These are phyloP conservation scores for Rossbeevera mucosa DNA, from an alignment of 768 basidiomycete genomes.

Conservation along the genomic window DNA sequence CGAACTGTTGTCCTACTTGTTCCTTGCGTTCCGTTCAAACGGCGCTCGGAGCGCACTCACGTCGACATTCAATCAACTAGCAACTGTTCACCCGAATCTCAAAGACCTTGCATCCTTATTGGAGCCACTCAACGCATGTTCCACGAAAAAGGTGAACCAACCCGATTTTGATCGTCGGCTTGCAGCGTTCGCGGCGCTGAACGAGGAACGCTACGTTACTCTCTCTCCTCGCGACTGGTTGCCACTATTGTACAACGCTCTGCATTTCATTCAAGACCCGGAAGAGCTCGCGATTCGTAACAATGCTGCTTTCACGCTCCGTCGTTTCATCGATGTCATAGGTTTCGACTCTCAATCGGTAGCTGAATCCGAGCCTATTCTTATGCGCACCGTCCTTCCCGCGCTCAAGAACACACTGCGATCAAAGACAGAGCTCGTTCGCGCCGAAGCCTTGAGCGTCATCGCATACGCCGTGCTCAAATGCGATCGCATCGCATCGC, in stretches of 20 bases:
- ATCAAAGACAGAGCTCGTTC: slow-evolving; percentile 81
- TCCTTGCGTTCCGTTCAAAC: slow-evolving; percentile 71
- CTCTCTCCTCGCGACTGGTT: slow-evolving; percentile 66
- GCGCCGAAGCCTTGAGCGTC: slow-evolving; percentile 76
- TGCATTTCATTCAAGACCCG: slow-evolving; percentile 85
- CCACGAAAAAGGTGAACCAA: slow-evolving; percentile 76
- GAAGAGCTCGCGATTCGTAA: slow-evolving; percentile 83
- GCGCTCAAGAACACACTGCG: slow-evolving; percentile 75
- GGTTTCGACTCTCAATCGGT: slow-evolving; percentile 31
- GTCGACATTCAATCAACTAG: slow-evolving; percentile 54
- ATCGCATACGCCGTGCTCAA: slow-evolving; percentile 68
- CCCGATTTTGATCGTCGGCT: slow-evolving; percentile 90
- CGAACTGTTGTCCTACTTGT: slow-evolving; percentile 67
- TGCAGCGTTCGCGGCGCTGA: slow-evolving; percentile 66
- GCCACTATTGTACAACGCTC: slow-evolving; percentile 75
- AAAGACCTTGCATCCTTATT: slow-evolving; percentile 49
- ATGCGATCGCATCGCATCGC: slow-evolving; percentile 50
- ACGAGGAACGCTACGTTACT: slow-evolving; percentile 54
- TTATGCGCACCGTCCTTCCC: slow-evolving; percentile 66
- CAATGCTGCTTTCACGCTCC: slow-evolving; percentile 71
- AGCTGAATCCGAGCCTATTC: slow-evolving; percentile 47
- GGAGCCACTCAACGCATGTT: slow-evolving; percentile 79
- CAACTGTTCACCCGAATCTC: slow-evolving; percentile 39
- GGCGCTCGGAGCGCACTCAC: slow-evolving; percentile 67
- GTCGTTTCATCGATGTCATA: slow-evolving; percentile 66